Percentiles rank a stretch among this genome's conserved stretches.
These are phyloP conservation scores for Globisporangium spiculum DNA, from an alignment of 352 stramenopile genomes.

Conservation along the genomic window DNA sequence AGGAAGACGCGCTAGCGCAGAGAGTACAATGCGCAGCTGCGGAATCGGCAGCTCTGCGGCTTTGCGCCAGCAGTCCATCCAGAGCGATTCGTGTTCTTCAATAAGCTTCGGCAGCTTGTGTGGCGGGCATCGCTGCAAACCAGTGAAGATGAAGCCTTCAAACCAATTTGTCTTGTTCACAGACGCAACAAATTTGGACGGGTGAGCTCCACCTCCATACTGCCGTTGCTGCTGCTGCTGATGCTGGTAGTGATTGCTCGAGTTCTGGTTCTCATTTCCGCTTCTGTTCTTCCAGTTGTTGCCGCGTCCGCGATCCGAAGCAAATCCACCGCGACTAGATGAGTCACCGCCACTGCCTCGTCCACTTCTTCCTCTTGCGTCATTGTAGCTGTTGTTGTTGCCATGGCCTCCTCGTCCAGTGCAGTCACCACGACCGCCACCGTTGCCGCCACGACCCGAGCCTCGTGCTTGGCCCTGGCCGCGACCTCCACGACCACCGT, in stretches of 20 bases:
- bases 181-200: neutral
- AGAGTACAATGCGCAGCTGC: constrained; percentile 39
- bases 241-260: constrained; percentile 3
- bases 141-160: constrained; percentile 41
- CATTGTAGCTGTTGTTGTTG: neutral
- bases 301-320: neutral
- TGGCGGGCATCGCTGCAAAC: constrained; percentile 39
- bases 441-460: neutral
- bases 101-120: constrained; percentile 38
- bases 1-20: constrained; percentile 44
- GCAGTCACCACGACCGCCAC: neutral
- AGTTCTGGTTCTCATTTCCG: neutral
- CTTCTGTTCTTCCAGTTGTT: constrained; percentile 6
- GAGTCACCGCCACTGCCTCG: neutral
- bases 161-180: constrained; percentile 10
- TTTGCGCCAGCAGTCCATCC: constrained; percentile 48
- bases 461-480: neutral
- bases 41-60: constrained; percentile 31
- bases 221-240: neutral
- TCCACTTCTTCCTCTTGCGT: neutral
- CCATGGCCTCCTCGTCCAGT: neutral
- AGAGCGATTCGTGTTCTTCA: constrained; percentile 29
- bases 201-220: neutral
- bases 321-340: neutral
- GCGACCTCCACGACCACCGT: neutral